Evolutionary conservation across 257 asterid species (phyloP), one percentile per base, ranked within the genome.

Genomic region (Apocynum venetum): DNA sequence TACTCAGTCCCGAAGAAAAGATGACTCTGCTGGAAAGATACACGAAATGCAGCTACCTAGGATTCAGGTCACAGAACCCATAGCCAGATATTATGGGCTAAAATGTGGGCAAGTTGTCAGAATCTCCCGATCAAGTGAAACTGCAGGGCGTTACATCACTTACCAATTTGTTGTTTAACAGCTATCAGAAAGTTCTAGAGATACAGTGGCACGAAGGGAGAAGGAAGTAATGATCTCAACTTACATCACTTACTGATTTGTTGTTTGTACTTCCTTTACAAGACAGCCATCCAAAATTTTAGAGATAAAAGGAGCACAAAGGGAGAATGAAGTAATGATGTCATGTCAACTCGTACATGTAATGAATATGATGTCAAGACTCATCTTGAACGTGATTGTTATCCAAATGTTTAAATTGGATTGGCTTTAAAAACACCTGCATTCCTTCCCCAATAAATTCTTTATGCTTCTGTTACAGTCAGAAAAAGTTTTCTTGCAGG

Each of bases 101-200:
- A 91, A 85, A 77, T 90, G 96, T 6, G 91, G 93, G 17, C 93
- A 93, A 51, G 95, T 93, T 17, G 92, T 90, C 61, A 90, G 89
- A 81, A 90, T 93, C 13, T 91, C 86, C 77, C 88, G 97, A 38
- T 91, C 97, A 8, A 94, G 98, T 86, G 98, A 94, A 84, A 94
- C 97, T 71, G 97, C 97, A 41, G 97, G 98, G 2, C 88, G 88
- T n/a, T 92, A 94, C 64, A 86, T 94, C 71, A 91, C 97, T 31
- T 94, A 94, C 74, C 83, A 97, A 74, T 92, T 63, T 60, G 96
- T 91, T 25, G 31, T 25, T 25, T 25, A 25, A 25, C 31, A 25
- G 31, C 31, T 25, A 25, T 25, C 31, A 25, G 31, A 25, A 25
- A 25, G 31, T 25, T 25, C 31, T 25, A 25, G 31, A 25, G 31